Conservation (phyloP, 805 yeast species). For the Ogataea kodamae region DNA sequence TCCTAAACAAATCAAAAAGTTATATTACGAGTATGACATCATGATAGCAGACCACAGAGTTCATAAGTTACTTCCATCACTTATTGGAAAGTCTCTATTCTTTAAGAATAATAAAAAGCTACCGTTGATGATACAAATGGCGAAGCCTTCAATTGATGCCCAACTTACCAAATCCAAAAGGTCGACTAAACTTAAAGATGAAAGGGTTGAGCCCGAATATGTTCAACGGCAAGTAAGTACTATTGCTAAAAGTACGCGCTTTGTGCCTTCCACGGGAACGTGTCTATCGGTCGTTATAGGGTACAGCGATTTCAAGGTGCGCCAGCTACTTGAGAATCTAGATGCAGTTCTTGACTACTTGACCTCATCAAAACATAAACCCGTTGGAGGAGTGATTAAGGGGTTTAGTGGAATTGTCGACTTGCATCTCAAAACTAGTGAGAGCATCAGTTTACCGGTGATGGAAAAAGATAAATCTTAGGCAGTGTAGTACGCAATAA, state of each 20-base stretch:
- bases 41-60: conserved; percentile 69
- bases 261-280: conserved; percentile 58
- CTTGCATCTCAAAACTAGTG: conserved; percentile 60
- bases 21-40: conserved; percentile 61
- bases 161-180: conserved; percentile 30
- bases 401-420: conserved; percentile 44
- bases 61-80: conserved; percentile 53
- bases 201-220: conserved; percentile 61
- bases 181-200: conserved; percentile 47
- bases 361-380: conserved; percentile 40
- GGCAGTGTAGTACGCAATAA: no score
- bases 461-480: conserved; percentile 5
- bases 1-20: conserved; percentile 42
- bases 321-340: conserved; percentile 48
- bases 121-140: conserved; percentile 68
- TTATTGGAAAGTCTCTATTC: conserved; percentile 55
- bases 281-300: conserved; percentile 63
- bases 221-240: conserved; percentile 62
- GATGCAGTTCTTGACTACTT: conserved; percentile 50
- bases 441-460: conserved; percentile 64
- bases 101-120: conserved; percentile 61
- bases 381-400: conserved; percentile 57
- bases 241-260: conserved; percentile 59
- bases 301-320: conserved; percentile 41
- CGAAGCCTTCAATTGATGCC: conserved; percentile 36